Evolutionary conservation across 371 early-diverging fungal genomes (phyloP).

Genomic region (Mortierella sp.): DNA sequence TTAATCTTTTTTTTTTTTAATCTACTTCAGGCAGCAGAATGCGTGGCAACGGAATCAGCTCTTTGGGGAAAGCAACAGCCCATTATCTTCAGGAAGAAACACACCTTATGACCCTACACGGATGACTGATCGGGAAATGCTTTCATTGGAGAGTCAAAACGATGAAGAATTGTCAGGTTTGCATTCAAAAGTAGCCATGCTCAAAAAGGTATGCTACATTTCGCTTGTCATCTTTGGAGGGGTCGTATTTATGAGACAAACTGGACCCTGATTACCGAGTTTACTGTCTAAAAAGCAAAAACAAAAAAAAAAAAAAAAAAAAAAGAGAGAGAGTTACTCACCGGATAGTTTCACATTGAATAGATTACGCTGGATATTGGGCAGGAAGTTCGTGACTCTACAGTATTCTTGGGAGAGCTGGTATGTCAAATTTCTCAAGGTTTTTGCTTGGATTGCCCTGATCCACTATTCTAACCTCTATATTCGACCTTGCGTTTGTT

Average conservation of each 20-base stretch:
- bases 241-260: background rate
- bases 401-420: slow-evolving; percentile 34
- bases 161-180: slow-evolving; percentile 49
- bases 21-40: slow-evolving; percentile 16
- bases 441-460: background rate
- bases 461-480: too few relatives aligned
- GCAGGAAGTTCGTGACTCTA: slow-evolving; percentile 49
- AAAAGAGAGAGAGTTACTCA: background rate
- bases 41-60: slow-evolving; percentile 43
- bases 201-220: slow-evolving; percentile 37
- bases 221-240: background rate
- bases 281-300: too few relatives aligned
- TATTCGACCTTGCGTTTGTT: background rate
- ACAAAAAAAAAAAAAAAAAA: too few relatives aligned
- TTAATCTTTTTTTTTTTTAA: background rate
- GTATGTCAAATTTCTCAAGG: slow-evolving; percentile 1
- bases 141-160: slow-evolving; percentile 55
- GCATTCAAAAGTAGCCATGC: slow-evolving; percentile 55
- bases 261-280: background rate
- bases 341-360: background rate
- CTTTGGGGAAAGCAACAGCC: slow-evolving; percentile 25
- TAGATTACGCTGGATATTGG: slow-evolving; percentile 54
- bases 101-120: slow-evolving; percentile 48
- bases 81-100: slow-evolving; percentile 37
- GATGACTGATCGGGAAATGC: slow-evolving; percentile 45